Evolutionary conservation across 148 eudicot genomes (phyloP).

Genomic region (Vaccinium myrtillus): DNA sequence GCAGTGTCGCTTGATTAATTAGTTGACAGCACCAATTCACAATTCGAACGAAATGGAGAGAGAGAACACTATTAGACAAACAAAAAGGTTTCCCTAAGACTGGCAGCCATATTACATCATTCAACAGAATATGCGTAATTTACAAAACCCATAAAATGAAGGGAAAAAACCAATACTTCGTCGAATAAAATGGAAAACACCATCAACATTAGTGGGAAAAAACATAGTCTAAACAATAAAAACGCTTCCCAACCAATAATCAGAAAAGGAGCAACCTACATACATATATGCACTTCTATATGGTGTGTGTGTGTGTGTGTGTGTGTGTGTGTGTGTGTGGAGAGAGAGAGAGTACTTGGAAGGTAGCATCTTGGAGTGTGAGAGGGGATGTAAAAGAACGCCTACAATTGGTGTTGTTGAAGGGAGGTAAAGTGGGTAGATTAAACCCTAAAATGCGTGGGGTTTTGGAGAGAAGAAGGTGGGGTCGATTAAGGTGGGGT

Average conservation of each 20-base stretch:
- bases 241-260: neutral
- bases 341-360: slow-evolving; percentile 14
- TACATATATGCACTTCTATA: neutral
- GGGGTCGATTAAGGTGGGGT: neutral
- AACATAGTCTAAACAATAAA: neutral
- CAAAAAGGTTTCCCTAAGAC: neutral
- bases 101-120: neutral
- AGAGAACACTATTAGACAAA: neutral
- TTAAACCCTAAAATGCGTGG: neutral
- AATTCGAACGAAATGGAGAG: neutral
- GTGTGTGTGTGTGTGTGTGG: no score
- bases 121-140: neutral
- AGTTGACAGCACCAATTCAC: neutral
- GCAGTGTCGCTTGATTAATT: neutral
- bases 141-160: neutral
- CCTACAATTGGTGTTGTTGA: neutral
- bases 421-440: neutral
- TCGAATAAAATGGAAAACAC: neutral
- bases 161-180: neutral
- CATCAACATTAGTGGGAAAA: neutral
- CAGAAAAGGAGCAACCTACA: neutral
- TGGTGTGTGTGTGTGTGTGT: neutral
- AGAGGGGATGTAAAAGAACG: neutral
- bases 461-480: neutral
- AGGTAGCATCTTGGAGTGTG: neutral